Percentiles rank a stretch among this genome's conserved stretches.
Conservation (phyloP, 73 alveolate species). For the Paramecium sonneborni region DNA sequence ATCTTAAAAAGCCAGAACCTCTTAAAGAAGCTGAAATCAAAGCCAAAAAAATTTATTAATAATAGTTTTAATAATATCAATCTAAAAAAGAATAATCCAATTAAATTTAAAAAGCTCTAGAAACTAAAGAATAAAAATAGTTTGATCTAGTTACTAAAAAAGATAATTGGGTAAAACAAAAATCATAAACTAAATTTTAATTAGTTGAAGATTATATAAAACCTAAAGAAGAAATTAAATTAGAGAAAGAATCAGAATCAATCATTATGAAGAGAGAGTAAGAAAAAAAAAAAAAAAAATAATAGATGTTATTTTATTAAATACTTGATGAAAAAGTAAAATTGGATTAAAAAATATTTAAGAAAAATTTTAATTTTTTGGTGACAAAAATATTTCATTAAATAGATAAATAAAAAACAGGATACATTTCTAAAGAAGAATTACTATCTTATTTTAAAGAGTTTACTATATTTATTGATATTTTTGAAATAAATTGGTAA, state of each 20-base stretch:
- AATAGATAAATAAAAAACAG: conserved; percentile 17
- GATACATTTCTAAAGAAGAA: conserved; percentile 17
- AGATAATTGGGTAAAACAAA: conserved; percentile 16
- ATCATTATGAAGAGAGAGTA: not conserved
- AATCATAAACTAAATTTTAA: not conserved
- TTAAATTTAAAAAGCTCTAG: not conserved
- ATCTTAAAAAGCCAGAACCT: conserved; percentile 15
- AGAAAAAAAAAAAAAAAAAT: not conserved
- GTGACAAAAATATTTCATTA: not conserved
- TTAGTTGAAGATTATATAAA: not conserved
- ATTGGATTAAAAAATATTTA: not conserved
- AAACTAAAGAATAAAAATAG: not conserved
- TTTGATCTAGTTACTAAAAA: not conserved
- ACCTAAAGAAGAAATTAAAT: not conserved
- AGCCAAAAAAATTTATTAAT: not conserved
- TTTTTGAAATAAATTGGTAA: conserved; percentile 1
- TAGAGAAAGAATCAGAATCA: not conserved
- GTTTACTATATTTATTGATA: not conserved
- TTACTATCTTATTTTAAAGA: not conserved
- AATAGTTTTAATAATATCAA: not conserved
- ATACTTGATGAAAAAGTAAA: conserved; percentile 1
- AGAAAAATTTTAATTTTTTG: not conserved
- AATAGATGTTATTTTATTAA: not conserved
- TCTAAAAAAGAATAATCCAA: not conserved
- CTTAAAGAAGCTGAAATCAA: not conserved